Conservation (phyloP, 805 yeast genomes). For the Pichia californica region DNA sequence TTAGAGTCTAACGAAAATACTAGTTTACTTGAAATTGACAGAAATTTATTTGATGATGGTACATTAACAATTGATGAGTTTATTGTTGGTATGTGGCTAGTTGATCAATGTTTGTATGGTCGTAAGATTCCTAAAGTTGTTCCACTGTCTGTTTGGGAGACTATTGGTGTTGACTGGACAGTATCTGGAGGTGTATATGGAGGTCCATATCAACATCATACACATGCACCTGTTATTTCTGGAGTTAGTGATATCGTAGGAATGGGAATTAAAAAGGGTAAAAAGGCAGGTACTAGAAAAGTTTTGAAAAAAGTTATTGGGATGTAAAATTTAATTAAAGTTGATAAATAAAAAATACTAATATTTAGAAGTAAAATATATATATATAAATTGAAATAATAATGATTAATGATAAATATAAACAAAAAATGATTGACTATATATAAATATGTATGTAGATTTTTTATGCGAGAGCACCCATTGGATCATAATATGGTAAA, state of each 20-base stretch:
- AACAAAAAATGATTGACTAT: too few relatives aligned
- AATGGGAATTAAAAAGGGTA: constrained; percentile 5
- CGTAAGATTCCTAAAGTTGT: constrained; percentile 74
- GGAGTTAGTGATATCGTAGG: background rate
- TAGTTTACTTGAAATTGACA: constrained; percentile 18
- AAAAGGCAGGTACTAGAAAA: background rate
- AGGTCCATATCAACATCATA: background rate
- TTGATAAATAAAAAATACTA: background rate
- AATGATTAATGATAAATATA: background rate
- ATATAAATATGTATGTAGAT: background rate
- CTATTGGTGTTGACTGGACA: constrained; percentile 10
- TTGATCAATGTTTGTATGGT: constrained; percentile 94
- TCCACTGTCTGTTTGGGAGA: constrained; percentile 66
- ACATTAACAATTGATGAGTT: constrained; percentile 75
- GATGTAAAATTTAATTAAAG: background rate
- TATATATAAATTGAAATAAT: background rate
- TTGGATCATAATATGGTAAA: constrained; percentile 69
- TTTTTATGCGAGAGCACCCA: constrained; percentile 59
- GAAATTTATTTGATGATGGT: constrained; percentile 67
- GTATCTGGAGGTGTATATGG: background rate
- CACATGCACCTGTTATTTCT: background rate
- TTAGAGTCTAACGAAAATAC: background rate
- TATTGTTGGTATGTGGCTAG: constrained; percentile 95
- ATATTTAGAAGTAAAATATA: background rate
- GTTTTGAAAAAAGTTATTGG: constrained; percentile 13